These are phyloP conservation scores for Blastobotrys capitulatus DNA, from an alignment of 1,139 yeast species.

Conservation along the genomic window DNA sequence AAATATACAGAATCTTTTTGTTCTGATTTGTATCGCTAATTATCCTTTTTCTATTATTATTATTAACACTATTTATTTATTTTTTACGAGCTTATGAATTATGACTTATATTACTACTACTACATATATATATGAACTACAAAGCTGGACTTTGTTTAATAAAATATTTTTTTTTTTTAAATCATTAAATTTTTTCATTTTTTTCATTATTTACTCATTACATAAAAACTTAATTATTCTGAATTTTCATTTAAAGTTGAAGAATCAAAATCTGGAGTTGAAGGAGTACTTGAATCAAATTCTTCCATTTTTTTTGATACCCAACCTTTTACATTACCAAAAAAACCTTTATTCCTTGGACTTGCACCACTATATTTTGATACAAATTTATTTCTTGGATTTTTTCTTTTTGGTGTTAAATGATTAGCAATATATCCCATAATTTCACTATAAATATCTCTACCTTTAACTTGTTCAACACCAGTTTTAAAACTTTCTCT, in stretches of 20 bases:
- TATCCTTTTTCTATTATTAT: background rate
- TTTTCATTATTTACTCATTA: too few species aligned
- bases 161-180: too few species aligned
- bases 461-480: constrained; percentile 60
- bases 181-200: too few species aligned
- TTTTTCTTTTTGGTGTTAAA: constrained; percentile 14
- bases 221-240: too few species aligned
- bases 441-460: constrained; percentile 77
- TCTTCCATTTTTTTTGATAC: constrained; percentile 41
- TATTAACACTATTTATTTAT: background rate
- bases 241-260: too few species aligned
- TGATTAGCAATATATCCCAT: constrained; percentile 42
- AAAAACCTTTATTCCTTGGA: constrained; percentile 33
- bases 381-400: constrained; percentile 61
- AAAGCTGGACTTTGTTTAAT: background rate
- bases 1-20: constrained; percentile 50
- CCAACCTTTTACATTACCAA: constrained; percentile 66
- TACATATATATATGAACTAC: too few species aligned
- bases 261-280: background rate
- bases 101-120: background rate
- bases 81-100: too few species aligned
- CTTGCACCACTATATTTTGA: constrained; percentile 46
- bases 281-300: background rate
- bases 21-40: constrained; percentile 22
- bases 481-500: constrained; percentile 77